phyloP scores from a whole-genome alignment of 495 filamentous ascomycete genomes.

The Penicillium cinerascens region DNA sequence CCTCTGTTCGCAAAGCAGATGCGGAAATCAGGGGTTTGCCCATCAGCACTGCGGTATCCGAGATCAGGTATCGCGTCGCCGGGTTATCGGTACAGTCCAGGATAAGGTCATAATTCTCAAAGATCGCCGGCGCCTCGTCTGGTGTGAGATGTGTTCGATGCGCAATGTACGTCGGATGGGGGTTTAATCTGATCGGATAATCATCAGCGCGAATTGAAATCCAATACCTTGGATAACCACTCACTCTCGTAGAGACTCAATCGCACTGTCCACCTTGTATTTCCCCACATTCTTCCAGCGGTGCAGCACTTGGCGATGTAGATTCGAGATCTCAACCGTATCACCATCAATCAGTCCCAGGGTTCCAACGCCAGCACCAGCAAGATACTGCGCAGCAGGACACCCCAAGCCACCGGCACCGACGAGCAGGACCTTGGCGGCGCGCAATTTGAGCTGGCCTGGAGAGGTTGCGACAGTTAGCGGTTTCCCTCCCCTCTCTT shows the following conservation, averaged over 20 bases:
- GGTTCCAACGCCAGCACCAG: constrained; percentile 80
- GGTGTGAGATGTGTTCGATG: constrained; percentile 61
- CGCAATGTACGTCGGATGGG: constrained; percentile 57
- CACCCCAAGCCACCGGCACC: constrained; percentile 91
- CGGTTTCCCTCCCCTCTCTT: not conserved
- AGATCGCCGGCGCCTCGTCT: constrained; percentile 59
- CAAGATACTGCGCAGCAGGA: constrained; percentile 85
- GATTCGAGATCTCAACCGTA: constrained; percentile 81
- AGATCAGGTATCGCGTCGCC: constrained; percentile 86
- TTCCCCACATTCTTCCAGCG: constrained; percentile 65
- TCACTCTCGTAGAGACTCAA: constrained; percentile 61
- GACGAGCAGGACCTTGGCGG: constrained; percentile 72
- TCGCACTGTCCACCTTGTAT: constrained; percentile 77
- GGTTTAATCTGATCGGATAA: constrained; percentile 55
- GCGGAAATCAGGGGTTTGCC: constrained; percentile 81
- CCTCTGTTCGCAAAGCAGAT: constrained; percentile 79
- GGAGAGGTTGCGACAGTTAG: constrained; percentile 3
- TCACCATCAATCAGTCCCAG: constrained; percentile 87
- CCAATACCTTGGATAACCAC: constrained; percentile 6
- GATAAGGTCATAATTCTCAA: constrained; percentile 71
- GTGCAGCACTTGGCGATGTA: constrained; percentile 90
- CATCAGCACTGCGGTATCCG: constrained; percentile 78
- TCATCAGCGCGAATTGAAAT: not conserved
- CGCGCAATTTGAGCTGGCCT: constrained; percentile 78
- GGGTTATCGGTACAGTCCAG: constrained; percentile 96